Conservation (phyloP, 108 stramenopile species). For the Cylindrotheca closterium region DNA sequence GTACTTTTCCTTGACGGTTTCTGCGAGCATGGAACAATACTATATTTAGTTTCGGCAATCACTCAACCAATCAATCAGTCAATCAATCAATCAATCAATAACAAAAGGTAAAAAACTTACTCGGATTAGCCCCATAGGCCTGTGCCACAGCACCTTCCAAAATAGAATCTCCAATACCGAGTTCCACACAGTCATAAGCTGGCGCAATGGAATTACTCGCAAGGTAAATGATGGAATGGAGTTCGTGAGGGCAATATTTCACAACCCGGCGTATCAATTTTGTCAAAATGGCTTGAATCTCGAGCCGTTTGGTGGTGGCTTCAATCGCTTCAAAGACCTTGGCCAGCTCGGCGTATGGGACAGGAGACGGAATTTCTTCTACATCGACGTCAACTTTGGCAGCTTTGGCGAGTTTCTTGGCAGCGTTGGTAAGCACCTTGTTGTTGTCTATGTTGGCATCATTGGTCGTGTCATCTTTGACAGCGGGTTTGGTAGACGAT, state of each 20-base stretch:
- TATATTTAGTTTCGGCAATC: too few relatives aligned
- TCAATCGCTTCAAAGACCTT: conserved; percentile 78
- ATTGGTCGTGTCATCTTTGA: conserved; percentile 16
- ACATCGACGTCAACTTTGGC: conserved; percentile 22
- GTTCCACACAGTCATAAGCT: conserved; percentile 92
- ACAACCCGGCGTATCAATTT: conserved; percentile 59
- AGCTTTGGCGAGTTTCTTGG: conserved; percentile 16
- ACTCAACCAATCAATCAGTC: too few relatives aligned
- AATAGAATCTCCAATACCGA: conserved; percentile 96
- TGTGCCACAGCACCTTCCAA: conserved; percentile 93
- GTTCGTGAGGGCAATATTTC: conserved; percentile 45
- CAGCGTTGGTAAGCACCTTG: not conserved
- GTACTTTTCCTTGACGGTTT: conserved; percentile 78
- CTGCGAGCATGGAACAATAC: not conserved
- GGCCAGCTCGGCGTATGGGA: conserved; percentile 73
- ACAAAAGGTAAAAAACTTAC: too few relatives aligned
- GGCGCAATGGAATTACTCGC: conserved; percentile 91
- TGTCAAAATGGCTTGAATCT: conserved; percentile 85
- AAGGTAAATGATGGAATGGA: conserved; percentile 83
- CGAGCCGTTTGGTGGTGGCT: conserved; percentile 72
- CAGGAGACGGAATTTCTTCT: conserved; percentile 2
- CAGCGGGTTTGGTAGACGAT: conserved; percentile 25
- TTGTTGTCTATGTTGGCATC: conserved; percentile 22
- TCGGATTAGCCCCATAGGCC: conserved; percentile 72
- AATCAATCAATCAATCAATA: too few relatives aligned